Base-by-base conservation (phyloP, 805 yeast species). In the Cyberlindnera veronae region DNA sequence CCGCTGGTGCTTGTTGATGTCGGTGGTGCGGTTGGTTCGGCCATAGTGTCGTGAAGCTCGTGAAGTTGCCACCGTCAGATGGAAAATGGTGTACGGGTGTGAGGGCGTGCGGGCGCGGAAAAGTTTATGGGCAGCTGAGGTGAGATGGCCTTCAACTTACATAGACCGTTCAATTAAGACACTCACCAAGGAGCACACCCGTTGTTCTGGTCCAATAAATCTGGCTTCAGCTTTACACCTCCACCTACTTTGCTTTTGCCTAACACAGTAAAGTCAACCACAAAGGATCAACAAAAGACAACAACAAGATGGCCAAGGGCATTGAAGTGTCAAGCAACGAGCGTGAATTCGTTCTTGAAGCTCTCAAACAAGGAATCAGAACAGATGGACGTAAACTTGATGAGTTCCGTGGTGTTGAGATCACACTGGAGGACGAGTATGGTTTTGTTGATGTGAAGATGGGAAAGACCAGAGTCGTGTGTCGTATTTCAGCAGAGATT, bases 381-480 rank as follows among this genome's bases (percentile, higher is more conserved):
- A 52, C 77, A 4, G 95, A 87, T 56, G 85, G 87, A 2, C 74
- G 98, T 32, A 55, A 63, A 23, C 66, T 84, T 26, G 74, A 76
- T 31, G 76, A 84, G 47, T 71, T 79, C 61, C 71, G 98, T 46
- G 71, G 72, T 15, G 77, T 88, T 2, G 66, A 72, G n/a, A 77
- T 91, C 29, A 55, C 57, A 15, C 70, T 89, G 29, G 85, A 89
- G 14, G 70, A 72, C 11, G 86, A 83, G 42, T 83, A 76, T 54
- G 98, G 97, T 11, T 83, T 79, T 53, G 95, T 83, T 5, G 87
- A 86, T 50, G 81, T 91, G 3, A 65, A 63, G 13, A 69, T 89
- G 59, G 98, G 98, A 0, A 68, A 75, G 28, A 90, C 98, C 43
- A 60, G 76, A 51, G 74, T 86, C 10, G 72, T 81, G 2, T 88